phyloP scores from a whole-genome alignment of 192 early-diverging fungal species.

The Thoreauomyces humboldtii region DNA sequence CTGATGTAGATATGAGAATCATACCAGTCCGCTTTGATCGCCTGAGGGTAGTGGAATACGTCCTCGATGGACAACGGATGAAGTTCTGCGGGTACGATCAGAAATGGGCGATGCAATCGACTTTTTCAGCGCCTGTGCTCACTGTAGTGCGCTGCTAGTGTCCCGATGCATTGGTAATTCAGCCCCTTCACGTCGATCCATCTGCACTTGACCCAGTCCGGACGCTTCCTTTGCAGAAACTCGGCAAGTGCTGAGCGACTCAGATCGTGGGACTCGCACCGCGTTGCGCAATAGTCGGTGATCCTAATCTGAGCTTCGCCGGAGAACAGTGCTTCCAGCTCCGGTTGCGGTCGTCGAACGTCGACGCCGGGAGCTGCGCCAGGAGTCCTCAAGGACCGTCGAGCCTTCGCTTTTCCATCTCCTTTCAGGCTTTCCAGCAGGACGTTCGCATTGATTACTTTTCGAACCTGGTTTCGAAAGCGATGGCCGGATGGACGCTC shows the following conservation, averaged over 20 bases:
- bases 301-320: not conserved
- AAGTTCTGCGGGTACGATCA: no score
- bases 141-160: no score
- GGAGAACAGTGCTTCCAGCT: conserved; percentile 10
- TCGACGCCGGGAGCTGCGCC: conserved; percentile 22
- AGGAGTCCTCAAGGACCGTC: no score
- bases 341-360: conserved; percentile 10
- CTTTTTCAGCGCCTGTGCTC: no score
- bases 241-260: not conserved
- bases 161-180: conserved; percentile 13
- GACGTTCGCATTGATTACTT: no score
- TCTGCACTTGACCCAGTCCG: conserved; percentile 3
- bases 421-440: no score
- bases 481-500: no score
- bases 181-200: conserved; percentile 24
- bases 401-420: no score
- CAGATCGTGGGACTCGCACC: not conserved
- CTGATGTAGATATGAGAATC: conserved; percentile 29
- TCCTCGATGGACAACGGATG: conserved; percentile 39
- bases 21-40: conserved; percentile 35
- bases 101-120: no score
- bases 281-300: conserved; percentile 6
- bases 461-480: no score
- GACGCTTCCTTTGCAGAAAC: conserved; percentile 2
- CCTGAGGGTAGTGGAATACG: conserved; percentile 33